Base-by-base conservation (phyloP, 805 yeast genomes). In the Barnettozyma californica region DNA sequence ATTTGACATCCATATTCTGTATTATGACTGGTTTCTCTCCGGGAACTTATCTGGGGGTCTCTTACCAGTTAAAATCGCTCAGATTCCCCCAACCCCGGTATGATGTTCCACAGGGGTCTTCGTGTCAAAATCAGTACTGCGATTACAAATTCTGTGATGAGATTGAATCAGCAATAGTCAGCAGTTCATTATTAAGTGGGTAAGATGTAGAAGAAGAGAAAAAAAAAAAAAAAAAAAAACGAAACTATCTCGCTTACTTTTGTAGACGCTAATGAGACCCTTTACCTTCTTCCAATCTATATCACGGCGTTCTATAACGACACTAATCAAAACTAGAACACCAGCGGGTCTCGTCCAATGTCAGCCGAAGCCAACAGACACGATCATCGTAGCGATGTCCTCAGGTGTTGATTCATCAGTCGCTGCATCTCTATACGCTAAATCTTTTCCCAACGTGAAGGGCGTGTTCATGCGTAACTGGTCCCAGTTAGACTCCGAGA, bases 381-480 rank as follows among this genome's bases (percentile, higher is more conserved):
- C 75, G 46, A 77, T 92, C 20, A 68, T 86, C 19, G 80, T 94
- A 5, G 97, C 98, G 8, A 87, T 94, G 96, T 88, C 97, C 1
- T 87, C 96, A 0, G 99, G 99, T 0, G 98, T 94, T 1, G 99
- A 94, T 65, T 91, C 97, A 0, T 84, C 97, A 1, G 89, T 91
- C 1, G 78, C 86, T 3, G 97, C 98, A 0, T 81, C 86, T 0
- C 48, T 87, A 51, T 81, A 74, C 55, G 70, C 87, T 7, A 23
- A 27, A 7, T 66, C 71, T n/a, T 61, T 68, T 31, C 78, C 75
- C 55, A 79, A 85, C 41, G 94, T 87, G 2, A 66, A 74, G 41
- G 99, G 97, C 0, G 74, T 94, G 1, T 92, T 87, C 66, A 94
- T 94, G 98, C 86, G 89, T 37, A 94, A 94, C 68, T 94, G 61